Base-by-base conservation (phyloP, 805 yeast genomes). In the Candida schatavii region DNA sequence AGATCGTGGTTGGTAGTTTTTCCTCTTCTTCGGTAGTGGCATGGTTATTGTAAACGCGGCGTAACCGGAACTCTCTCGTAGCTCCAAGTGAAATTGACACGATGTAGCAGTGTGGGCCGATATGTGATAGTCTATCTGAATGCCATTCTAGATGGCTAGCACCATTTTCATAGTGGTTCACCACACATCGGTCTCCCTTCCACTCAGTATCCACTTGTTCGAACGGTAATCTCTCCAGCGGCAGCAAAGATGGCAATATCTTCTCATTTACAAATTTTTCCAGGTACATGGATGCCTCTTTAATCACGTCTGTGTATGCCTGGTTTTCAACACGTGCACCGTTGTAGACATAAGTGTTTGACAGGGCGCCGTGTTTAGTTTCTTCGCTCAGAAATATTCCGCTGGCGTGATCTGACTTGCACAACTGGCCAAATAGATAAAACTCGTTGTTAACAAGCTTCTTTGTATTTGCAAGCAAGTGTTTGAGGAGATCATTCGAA, bases 21-120 rank as follows among this genome's bases (percentile, higher is more conserved):
- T 46, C 44, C 10, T 49, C 58, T 2, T 45, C 45, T 2, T 45
- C 48, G 5, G 35, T 31, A 9, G 9, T 9, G 4, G 35, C 35
- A 7, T 6, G 15, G 4, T 57, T 54, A 3, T 62, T 64, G 44
- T 75, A 68, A 21, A 54, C 62, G 42, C 70, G 70, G 41, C 82
- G 62, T 4, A 85, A 56, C 30, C 88, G 58, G 52, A 86, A 87
- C 46, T 79, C 82, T 30, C 95, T 65, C 0, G 85, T 76, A 3
- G 82, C 76, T 0, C 95, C 95, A 6, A 86, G 54, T 3, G 87
- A 78, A 2, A 85, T 40, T 1, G 90, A 80, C 0, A 82, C 88
- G 37, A 87, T 78, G 29, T 70, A 70, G 4, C 85, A 80, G 43
- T 81, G 76, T 0, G 93, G 90, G 0, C 95, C 95, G 18, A 85